phyloP scores from a whole-genome alignment of 257 asterid species.

The Paraleonurus japonicus region DNA sequence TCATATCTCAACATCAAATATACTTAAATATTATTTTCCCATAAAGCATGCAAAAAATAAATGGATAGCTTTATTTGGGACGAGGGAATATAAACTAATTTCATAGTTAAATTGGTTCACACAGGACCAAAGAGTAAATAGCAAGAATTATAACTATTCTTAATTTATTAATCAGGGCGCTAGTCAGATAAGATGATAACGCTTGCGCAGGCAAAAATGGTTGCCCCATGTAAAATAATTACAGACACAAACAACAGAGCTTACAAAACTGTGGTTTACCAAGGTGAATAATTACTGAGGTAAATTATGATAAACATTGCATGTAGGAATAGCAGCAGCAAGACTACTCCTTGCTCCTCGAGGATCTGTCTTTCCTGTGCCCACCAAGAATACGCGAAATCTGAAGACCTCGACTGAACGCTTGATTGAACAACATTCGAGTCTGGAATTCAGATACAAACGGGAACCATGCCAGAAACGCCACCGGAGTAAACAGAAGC shows the following conservation, averaged over 20 bases:
- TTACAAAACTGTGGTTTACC: neutral
- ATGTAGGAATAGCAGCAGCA: neutral
- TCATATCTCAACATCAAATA: no score
- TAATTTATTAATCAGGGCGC: no score
- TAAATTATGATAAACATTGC: neutral
- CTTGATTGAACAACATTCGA: constrained; percentile 51
- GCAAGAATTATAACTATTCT: no score
- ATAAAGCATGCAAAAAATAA: no score
- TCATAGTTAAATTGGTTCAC: no score
- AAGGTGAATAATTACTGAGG: neutral
- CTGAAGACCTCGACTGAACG: constrained; percentile 57
- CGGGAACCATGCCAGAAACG: constrained; percentile 53
- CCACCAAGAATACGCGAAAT: constrained; percentile 50
- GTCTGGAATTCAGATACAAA: constrained; percentile 53
- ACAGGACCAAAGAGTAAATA: no score
- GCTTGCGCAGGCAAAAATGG: neutral
- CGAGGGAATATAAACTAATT: no score
- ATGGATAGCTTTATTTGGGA: no score
- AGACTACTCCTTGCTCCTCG: constrained; percentile 34
- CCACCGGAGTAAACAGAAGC: constrained; percentile 44
- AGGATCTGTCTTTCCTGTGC: constrained; percentile 35
- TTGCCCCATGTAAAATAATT: neutral
- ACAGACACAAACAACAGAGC: neutral
- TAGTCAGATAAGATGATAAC: neutral
- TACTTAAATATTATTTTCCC: no score